Conservation (phyloP, 495 filamentous ascomycete genomes). For the Penicillium mononematosum region DNA sequence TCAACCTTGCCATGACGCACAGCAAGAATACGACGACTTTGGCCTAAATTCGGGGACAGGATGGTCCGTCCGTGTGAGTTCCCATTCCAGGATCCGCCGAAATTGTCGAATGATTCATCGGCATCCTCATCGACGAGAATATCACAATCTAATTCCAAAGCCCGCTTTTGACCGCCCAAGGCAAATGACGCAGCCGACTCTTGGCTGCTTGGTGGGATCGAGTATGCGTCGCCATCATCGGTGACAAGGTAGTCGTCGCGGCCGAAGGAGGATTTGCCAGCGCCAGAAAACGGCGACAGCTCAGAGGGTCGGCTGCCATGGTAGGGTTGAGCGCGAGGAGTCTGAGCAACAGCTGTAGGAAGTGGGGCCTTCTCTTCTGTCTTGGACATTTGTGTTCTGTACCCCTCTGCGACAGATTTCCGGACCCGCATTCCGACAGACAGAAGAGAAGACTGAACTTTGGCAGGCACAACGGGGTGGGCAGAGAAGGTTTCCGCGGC, state of each 20-base stretch:
- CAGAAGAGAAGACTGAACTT: conserved; percentile 73
- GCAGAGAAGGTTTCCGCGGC: conserved; percentile 42
- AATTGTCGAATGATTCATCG: conserved; percentile 6
- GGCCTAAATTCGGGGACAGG: conserved; percentile 34
- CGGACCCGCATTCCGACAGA: conserved; percentile 90
- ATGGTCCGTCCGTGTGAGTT: conserved; percentile 27
- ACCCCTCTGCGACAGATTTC: conserved; percentile 87
- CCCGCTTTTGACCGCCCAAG: conserved; percentile 25
- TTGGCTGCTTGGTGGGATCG: conserved; percentile 48
- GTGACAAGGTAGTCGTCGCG: conserved; percentile 19
- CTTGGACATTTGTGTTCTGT: conserved; percentile 62
- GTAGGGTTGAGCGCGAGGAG: conserved; percentile 13
- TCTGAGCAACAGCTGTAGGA: conserved; percentile 24
- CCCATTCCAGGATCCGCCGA: not conserved
- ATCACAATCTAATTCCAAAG: conserved; percentile 39
- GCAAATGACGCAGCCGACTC: conserved; percentile 29
- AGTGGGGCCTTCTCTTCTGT: conserved; percentile 27
- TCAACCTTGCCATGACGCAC: conserved; percentile 12
- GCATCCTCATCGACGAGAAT: conserved; percentile 49
- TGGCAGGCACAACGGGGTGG: conserved; percentile 53
- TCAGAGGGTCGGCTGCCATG: conserved; percentile 43
- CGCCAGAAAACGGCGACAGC: conserved; percentile 73
- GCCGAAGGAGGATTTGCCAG: conserved; percentile 51
- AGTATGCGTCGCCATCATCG: conserved; percentile 44
- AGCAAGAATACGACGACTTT: conserved; percentile 34